Base-by-base conservation (phyloP, 2,329 filamentous ascomycete species). In the Anthostomella pinea region DNA sequence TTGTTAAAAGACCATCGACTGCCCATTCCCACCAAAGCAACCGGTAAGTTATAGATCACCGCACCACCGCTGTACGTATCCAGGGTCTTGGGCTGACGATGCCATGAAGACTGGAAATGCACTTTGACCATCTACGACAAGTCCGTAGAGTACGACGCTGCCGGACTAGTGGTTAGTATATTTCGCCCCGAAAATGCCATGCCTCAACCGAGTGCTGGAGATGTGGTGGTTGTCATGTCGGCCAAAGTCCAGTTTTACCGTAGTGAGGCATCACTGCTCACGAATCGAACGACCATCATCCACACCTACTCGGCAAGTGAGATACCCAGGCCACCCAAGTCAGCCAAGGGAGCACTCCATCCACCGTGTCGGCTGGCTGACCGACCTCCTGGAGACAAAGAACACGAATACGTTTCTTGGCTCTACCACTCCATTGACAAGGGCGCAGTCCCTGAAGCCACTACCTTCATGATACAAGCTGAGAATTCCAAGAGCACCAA, bases 1-100 rank as follows among this genome's bases (percentile, higher is more conserved):
- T 62, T 91, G 4, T 75, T 91, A 3, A 76, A 78, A 33, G 85
- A 91, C 49, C 72, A 70, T 31, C 70, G 77, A 38, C 60, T 69
- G 1, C 75, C 79, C 1, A 68, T 66, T 1, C 38, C 57, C 8
- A 79, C 79, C 1, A 65, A 43, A 35, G 72, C 75, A 15, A 52
- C 58, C 16, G 82, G 85, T 72, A 62, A 47, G 36, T 38, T 17
- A 11, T n/a, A n/a, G n/a, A n/a, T n/a, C n/a, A 23, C 8, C 8
- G 5, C 14, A n/a, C 22, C 22, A 24, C 30, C 17, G 30, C 5
- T 24, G 2, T 17, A 26, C 21, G 19, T 30, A 8, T 28, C 29
- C 39, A 23, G 39, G 41, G 32, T 43, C 15, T 18, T 8, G 29
- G 21, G 15, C 40, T 48, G 18, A 47, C 43, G 33, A 13, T 17